Percentiles rank a stretch among this genome's conserved stretches.
phyloP scores from a whole-genome alignment of 2,329 filamentous ascomycete species.

The Periconia sp. region DNA sequence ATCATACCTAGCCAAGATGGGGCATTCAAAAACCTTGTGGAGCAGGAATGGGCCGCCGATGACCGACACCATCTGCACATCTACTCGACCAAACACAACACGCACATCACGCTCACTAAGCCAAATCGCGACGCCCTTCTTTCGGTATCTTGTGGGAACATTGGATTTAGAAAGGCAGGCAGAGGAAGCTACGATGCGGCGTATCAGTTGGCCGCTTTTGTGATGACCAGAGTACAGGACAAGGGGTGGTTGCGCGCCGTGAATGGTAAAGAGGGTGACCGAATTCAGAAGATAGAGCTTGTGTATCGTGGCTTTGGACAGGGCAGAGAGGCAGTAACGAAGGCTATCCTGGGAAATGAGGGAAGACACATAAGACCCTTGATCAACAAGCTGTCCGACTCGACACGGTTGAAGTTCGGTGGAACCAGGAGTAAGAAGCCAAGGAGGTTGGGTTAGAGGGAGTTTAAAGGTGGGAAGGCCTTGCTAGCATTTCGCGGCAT shows the following conservation, averaged over 20 bases:
- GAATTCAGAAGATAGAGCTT: conserved; percentile 79
- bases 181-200: conserved; percentile 87
- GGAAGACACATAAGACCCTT: conserved; percentile 75
- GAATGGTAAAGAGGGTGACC: not conserved
- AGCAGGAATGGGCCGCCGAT: conserved; percentile 38
- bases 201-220: conserved; percentile 85
- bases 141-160: conserved; percentile 80
- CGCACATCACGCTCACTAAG: conserved; percentile 86
- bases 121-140: conserved; percentile 81
- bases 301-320: conserved; percentile 83
- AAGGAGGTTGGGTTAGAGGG: conserved; percentile 73
- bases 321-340: conserved; percentile 86
- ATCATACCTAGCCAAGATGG: conserved; percentile 24
- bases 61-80: conserved; percentile 87
- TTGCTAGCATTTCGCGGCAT: not conserved
- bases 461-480: conserved; percentile 41
- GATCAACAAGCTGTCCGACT: conserved; percentile 82
- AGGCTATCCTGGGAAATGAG: conserved; percentile 86
- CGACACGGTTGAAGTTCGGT: conserved; percentile 92
- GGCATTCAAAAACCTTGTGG: conserved; percentile 20
- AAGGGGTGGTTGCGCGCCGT: conserved; percentile 72
- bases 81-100: conserved; percentile 90
- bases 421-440: conserved; percentile 85
- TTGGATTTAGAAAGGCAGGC: conserved; percentile 86
- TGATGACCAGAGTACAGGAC: conserved; percentile 84